Conservation (phyloP, 345 rosid species). For the Psidium friedrichsthalianum region DNA sequence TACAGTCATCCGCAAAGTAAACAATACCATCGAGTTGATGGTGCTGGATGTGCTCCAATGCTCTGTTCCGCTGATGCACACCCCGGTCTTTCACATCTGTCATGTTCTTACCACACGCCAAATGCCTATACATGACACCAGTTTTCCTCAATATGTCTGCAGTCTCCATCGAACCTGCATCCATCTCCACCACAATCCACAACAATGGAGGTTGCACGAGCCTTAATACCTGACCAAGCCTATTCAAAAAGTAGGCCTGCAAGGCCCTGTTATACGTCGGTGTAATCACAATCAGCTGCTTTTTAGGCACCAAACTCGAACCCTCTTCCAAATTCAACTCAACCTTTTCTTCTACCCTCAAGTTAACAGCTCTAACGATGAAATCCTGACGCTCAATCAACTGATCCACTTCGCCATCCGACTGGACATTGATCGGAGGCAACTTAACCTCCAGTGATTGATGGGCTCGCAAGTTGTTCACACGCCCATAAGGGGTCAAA, state of each 20-base stretch:
- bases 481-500: slow-evolving; percentile 42
- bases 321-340: neutral
- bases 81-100: slow-evolving; percentile 59
- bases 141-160: slow-evolving; percentile 72
- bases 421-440: slow-evolving; percentile 29
- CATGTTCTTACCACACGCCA: slow-evolving; percentile 43
- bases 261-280: slow-evolving; percentile 71
- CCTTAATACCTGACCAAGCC: slow-evolving; percentile 67
- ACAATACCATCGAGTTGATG: slow-evolving; percentile 82
- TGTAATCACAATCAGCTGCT: slow-evolving; percentile 74
- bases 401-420: slow-evolving; percentile 12
- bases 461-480: slow-evolving; percentile 29
- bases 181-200: slow-evolving; percentile 89
- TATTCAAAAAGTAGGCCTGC: slow-evolving; percentile 67
- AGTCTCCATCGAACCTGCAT: slow-evolving; percentile 60
- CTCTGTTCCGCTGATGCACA: slow-evolving; percentile 65
- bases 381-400: slow-evolving; percentile 2
- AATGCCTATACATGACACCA: slow-evolving; percentile 81
- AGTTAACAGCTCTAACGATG: slow-evolving; percentile 21
- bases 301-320: slow-evolving; percentile 31
- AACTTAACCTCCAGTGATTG: slow-evolving; percentile 56
- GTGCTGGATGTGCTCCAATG: slow-evolving; percentile 65
- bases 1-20: slow-evolving; percentile 80
- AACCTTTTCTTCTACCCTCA: slow-evolving; percentile 5
- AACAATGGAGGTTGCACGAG: slow-evolving; percentile 68